Evolutionary conservation across 1,139 yeast species (phyloP), one percentile per base, ranked within the genome.

Genomic region (Taiozyma onychis): DNA sequence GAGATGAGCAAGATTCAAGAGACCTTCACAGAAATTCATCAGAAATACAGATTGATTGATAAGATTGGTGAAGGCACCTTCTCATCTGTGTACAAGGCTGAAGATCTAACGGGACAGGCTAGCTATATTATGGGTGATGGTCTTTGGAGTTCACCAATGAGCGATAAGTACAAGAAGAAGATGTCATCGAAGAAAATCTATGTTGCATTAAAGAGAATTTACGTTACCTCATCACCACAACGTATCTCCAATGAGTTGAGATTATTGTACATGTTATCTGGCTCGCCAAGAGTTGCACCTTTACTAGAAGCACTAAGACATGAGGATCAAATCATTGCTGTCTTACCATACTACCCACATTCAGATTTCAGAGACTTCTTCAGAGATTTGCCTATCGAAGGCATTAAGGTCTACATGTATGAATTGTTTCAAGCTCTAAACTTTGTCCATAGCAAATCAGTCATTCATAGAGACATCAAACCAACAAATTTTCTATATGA

Each of bases 161-260:
- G 61, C 35, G 64, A 55, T 35, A 50, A 60, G 49, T 62, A 60
- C 21, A 61, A 57, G 39, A 57, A 62, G 26, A 59, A 54, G 21
- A 62, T 51, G 45, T 61, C 49, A 45, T 59, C 61, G 32, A 74
- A 73, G 45, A 72, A 74, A 54, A 82, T 85, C 18, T 76, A 81
- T 49, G 99, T 95, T 52, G 99, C 99, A 6, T 73, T 93, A 58
- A 93, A 93, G 67, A 83, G 95, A 63, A 90, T 93, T 49, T 91
- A 91, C 66, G 99, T 91, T 28, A 95, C 99, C 0, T 88, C 97
- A 1, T 89, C 97, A 7, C 97, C 98, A 1, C 83, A 81, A 57
- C 78, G 99, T 66, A 91, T 93, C 47, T 82, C 81, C 60, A 90
- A 90, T 66, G 99, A 93, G 67, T 75, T 93, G 57, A 85, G 85